phyloP scores from a whole-genome alignment of 176 grass and related monocot species.

The Chrysopogon serrulatus region DNA sequence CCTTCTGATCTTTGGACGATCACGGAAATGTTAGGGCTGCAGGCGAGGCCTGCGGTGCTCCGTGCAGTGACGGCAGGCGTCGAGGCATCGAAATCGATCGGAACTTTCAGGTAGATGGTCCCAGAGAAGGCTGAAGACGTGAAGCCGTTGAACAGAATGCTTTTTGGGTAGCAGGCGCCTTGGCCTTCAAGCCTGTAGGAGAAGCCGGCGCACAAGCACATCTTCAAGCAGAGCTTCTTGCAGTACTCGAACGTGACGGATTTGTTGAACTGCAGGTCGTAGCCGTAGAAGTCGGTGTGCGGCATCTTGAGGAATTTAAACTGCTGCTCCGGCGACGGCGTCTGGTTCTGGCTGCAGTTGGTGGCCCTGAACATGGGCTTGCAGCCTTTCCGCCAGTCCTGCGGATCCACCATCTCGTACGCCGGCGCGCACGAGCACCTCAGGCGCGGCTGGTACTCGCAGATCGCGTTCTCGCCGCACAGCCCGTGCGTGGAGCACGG shows the following conservation, averaged over 20 bases:
- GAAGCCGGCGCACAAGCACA: conserved; percentile 38
- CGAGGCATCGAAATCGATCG: neutral
- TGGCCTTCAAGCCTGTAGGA: conserved; percentile 1
- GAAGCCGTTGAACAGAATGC: conserved; percentile 47
- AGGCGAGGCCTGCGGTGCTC: neutral
- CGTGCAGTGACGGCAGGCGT: no score
- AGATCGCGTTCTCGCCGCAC: conserved; percentile 55
- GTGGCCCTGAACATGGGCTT: conserved; percentile 13
- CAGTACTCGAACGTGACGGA: conserved; percentile 32
- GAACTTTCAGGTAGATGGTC: conserved; percentile 43
- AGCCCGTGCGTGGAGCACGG: conserved; percentile 43
- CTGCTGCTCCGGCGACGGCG: neutral
- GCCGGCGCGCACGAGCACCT: conserved; percentile 45
- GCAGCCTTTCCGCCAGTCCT: conserved; percentile 49
- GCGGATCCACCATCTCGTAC: conserved; percentile 28
- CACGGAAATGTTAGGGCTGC: neutral
- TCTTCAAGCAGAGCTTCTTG: conserved; percentile 5
- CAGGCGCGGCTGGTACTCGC: conserved; percentile 16
- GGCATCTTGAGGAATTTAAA: neutral
- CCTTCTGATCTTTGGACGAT: neutral
- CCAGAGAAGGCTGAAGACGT: conserved; percentile 32
- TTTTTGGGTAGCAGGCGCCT: conserved; percentile 34
- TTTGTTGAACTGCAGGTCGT: neutral
- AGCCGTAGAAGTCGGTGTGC: conserved; percentile 48
- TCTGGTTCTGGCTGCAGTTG: conserved; percentile 15